Base-by-base conservation (phyloP, 2,329 filamentous ascomycete species). In the Aureobasidium zeae region DNA sequence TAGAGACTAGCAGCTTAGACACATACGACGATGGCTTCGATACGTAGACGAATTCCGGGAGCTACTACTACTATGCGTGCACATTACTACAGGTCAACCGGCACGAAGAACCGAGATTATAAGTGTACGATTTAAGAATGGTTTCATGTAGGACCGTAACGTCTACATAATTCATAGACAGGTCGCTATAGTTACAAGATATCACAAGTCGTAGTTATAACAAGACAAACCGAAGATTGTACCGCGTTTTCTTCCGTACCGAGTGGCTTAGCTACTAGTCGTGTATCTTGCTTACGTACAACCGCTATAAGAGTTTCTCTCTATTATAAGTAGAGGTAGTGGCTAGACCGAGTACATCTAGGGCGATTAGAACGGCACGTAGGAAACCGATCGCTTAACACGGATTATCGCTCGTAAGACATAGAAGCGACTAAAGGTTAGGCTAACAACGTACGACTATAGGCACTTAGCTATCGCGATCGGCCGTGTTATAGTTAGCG, bases 171-270 rank as follows among this genome's bases (percentile, higher is more conserved):
- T 53, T 19, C 29, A 52, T 8, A 30, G 49, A 19, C 17, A 49
- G 16, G 42, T 56, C 0, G 49, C 55, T 6, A 47, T 46, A 9
- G 47, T 56, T 0, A 46, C 49, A n/a, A 24, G 44, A 20, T 57
- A 56, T 48, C 17, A 56, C 34, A 57, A 57, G 51, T 53, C 41
- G 17, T 44, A 54, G 48, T 55, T 44, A 15, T 33, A 56, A 39
- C 46, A 22, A 26, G 49, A 55, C 15, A 53, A 50, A 44, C 53
- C 24, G 10, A 57, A 55, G 53, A 42, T 57, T 1, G 45, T 56
- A 21, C 53, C 32, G 29, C 47, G 50, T 16, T 57, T 56, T 48
- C 43, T 56, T 15, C 53, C 34, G 16, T 50, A 21, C 38, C 25
- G 37, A 31, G 45, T 55, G 7, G 47, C 48, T 16, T 38, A 56